Evolutionary conservation across 2,329 filamentous ascomycete species (phyloP), one percentile per base, ranked within the genome.

Genomic region (Pestalotiopsis sp.): DNA sequence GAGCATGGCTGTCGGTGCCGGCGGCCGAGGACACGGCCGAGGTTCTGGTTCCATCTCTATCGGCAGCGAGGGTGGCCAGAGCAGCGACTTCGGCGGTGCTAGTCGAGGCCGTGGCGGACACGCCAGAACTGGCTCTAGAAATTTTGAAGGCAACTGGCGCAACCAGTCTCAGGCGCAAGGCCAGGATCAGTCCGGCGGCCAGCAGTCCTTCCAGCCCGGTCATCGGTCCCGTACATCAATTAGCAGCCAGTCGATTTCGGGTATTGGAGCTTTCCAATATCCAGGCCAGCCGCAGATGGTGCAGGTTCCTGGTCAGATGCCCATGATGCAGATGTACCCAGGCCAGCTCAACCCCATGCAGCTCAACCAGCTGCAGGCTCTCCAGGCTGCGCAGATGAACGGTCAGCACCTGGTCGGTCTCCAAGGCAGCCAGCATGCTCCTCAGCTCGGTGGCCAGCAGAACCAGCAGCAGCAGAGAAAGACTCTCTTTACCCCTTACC

Each of bases 101-200:
- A 36, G 92, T 74, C 93, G 92, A 75, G 87, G 89, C 73, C 75
- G 80, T 68, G 75, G 71, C 57, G 92, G 93, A 68, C 96, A 99
- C 79, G 91, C 89, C 72, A 90, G 96, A 71, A 92, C 91, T 39
- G 89, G 89, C 12, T 99, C 96, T 27, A 91, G 96, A 72, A 99
- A 98, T 82, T 98, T 98, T 77, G 96, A 99, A 74, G 91, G 95
- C 76, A 99, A 99, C 82, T 99, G 96, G 96, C 93, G 96, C 76
- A 97, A 94, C 77, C 95, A 93, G 74, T 77, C 77, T 73, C 85
- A 87, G 72, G 86, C 87, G 76, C 91, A 93, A 81, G 89, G 90
- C 72, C 92, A 93, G 78, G 91, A 92, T 66, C 83, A 84, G 75
- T 66, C 79, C 57, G 78, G 75, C 67, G 86, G 85, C 75, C 91